Evolutionary conservation across 2,329 filamentous ascomycete species (phyloP).

Genomic region (Xylaria sp.): DNA sequence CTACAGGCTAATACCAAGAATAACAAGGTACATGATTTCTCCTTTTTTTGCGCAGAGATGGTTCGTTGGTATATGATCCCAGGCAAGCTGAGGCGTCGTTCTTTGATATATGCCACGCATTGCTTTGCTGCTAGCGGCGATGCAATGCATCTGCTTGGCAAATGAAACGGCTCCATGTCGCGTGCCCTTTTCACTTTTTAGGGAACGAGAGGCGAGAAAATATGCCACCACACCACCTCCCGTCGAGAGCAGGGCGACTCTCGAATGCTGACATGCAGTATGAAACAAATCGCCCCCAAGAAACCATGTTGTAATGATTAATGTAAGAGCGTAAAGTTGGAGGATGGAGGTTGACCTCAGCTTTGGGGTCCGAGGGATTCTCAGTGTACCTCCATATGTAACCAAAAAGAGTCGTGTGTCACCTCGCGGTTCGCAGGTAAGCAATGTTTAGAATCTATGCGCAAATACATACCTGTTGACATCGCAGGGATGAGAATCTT

Average conservation of each 20-base stretch:
- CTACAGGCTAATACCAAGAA: background rate
- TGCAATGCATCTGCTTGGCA: conserved; percentile 22
- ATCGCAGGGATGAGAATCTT: background rate
- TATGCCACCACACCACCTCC: conserved; percentile 22
- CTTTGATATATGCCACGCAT: conserved; percentile 19
- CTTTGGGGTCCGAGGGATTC: conserved; percentile 44
- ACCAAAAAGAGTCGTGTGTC: background rate
- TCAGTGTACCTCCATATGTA: conserved; percentile 9
- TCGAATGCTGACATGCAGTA: conserved; percentile 18
- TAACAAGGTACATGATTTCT: conserved; percentile 1
- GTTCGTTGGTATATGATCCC: conserved; percentile 12
- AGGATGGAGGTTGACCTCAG: conserved; percentile 28
- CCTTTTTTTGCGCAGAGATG: conserved; percentile 17
- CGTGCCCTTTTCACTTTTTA: conserved; percentile 11
- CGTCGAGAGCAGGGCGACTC: background rate
- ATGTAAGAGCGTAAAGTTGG: conserved; percentile 2
- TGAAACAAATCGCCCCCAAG: conserved; percentile 42
- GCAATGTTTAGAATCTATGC: conserved; percentile 6
- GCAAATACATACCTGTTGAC: background rate
- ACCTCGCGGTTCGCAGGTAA: background rate
- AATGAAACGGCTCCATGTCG: conserved; percentile 26
- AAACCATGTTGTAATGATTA: conserved; percentile 17
- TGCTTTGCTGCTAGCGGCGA: conserved; percentile 16
- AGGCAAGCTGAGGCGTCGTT: conserved; percentile 24
- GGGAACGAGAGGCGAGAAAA: conserved; percentile 9